A percentile compares a stretch with the other conserved stretches of the same genome.
phyloP scores from a whole-genome alignment of 495 filamentous ascomycete genomes.

The Penicillium ucsense region DNA sequence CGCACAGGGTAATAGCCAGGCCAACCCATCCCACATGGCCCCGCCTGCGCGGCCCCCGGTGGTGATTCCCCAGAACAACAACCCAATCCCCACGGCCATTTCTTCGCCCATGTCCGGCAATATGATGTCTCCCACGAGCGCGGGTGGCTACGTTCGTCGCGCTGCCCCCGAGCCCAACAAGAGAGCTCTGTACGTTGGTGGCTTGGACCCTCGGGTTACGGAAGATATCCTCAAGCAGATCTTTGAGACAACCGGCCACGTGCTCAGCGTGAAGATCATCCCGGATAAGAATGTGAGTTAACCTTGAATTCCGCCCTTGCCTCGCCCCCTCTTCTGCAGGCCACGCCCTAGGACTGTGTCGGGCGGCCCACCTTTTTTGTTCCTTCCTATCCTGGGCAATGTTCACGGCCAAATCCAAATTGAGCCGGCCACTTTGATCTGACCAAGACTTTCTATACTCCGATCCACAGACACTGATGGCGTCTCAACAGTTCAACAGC shows the following conservation, averaged over 20 bases:
- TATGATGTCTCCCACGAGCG: constrained; percentile 75
- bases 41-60: constrained; percentile 82
- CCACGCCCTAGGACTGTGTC: not conserved
- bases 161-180: constrained; percentile 98
- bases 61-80: constrained; percentile 92
- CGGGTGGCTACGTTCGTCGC: constrained; percentile 75
- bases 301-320: not conserved
- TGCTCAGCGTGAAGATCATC: constrained; percentile 98
- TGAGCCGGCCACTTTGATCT: not conserved
- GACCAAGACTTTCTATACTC: not conserved
- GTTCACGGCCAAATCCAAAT: not conserved
- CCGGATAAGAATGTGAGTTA: constrained; percentile 91
- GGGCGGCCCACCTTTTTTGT: not conserved
- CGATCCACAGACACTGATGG: constrained; percentile 2
- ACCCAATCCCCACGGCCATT: constrained; percentile 89
- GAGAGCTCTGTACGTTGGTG: constrained; percentile 91
- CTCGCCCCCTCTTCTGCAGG: not conserved
- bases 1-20: constrained; percentile 51
- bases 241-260: constrained; percentile 97
- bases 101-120: constrained; percentile 72
- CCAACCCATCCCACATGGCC: constrained; percentile 70
- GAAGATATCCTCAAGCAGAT: constrained; percentile 97
- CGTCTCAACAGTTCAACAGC: constrained; percentile 50
- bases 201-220: constrained; percentile 88
- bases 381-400: not conserved